Base-by-base conservation (phyloP, 2,329 filamentous ascomycete species). In the Didymella segeticola region DNA sequence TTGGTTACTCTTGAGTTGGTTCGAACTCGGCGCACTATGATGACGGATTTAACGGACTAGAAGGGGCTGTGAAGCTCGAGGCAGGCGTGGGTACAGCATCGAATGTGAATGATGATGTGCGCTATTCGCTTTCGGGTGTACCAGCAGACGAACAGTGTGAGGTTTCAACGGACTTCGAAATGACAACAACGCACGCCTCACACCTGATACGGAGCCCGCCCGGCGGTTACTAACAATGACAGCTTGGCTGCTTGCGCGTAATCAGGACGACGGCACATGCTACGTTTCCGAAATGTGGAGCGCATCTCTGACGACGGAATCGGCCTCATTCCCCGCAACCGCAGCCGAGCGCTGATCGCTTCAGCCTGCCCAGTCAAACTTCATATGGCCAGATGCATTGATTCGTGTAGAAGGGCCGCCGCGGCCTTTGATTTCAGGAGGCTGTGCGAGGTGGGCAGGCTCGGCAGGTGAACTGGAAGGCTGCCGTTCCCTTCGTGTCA, bases 161-260 rank as follows among this genome's bases (percentile, higher is more conserved):
- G 26, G 43, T 15, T 36, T 47, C 33, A 25, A 47, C 37, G 31
- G 42, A 48, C 20, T 31, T 15, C 11, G 22, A 22, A 15, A 39
- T 36, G 29, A 41, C 17, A 34, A 51, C 43, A 34, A 36, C 26
- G 30, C 23, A 29, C 30, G 36, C 34, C 29, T 50, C 29, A 34
- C 34, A 15, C 17, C 30, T 54, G 38, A 48, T 41, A 43, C 50
- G 41, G 38, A 52, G 29, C 20, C 38, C 39, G 37, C 47, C 39
- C 19, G 47, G 39, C 41, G 33, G 38, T 51, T 29, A 33, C 37
- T 17, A 26, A 45, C 43, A 30, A 27, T 34, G 47, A 54, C 43
- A 48, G 38, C 57, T 60, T 60, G 57, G 57, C 54, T 39, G 47
- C 37, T 57, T 57, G 57, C 54, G 54, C 50, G 57, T 60, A 47